Evolutionary conservation across 169 alveolate genomes (phyloP).

Genomic region (Cryptosporidium meleagridis): DNA sequence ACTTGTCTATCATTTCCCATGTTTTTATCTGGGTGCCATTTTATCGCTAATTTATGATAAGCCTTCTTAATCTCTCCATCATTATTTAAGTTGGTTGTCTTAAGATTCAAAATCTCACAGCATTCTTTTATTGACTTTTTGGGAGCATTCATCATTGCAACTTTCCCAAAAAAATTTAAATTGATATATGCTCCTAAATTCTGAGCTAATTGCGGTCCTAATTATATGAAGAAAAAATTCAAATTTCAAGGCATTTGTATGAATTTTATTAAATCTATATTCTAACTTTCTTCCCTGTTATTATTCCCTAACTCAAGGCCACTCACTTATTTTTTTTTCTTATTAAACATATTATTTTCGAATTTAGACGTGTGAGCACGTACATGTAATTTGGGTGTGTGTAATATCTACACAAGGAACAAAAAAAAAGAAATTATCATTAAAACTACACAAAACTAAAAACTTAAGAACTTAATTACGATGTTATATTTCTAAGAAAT

Average conservation of each 20-base stretch:
- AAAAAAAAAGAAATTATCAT: background rate
- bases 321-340: background rate
- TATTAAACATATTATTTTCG: background rate
- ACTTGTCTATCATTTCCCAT: conserved; percentile 74
- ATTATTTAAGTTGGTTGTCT: conserved; percentile 61
- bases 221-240: background rate
- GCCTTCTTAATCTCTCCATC: conserved; percentile 84
- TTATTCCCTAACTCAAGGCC: background rate
- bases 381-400: conserved; percentile 55
- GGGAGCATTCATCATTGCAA: background rate
- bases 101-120: conserved; percentile 81
- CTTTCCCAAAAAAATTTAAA: background rate
- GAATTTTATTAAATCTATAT: background rate
- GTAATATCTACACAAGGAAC: background rate
- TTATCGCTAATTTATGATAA: conserved; percentile 81
- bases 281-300: background rate
- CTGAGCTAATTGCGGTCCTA: background rate
- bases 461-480: background rate
- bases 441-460: background rate
- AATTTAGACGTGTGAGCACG: conserved; percentile 73
- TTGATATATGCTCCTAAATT: background rate
- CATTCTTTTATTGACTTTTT: conserved; percentile 79
- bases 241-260: background rate
- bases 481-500: background rate
- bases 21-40: conserved; percentile 87